Conservation (phyloP, 768 basidiomycete genomes). For the Pleurotus djamor region DNA sequence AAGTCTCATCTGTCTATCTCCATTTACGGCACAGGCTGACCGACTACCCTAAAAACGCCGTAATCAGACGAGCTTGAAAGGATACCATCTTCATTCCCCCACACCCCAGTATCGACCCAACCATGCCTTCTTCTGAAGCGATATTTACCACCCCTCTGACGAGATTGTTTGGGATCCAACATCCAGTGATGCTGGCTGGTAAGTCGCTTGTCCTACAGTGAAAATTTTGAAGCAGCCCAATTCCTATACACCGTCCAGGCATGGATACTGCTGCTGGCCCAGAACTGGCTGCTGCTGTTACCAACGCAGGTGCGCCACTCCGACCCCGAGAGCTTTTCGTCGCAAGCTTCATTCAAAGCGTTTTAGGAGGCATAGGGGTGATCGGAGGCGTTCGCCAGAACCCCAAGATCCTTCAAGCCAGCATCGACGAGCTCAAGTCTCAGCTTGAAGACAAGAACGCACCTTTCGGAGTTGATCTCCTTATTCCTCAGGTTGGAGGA, state of each 20-base stretch:
- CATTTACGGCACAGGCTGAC: neutral
- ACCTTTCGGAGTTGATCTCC: conserved; percentile 80
- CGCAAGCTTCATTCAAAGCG: neutral
- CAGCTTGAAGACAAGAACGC: conserved; percentile 72
- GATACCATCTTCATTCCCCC: no score
- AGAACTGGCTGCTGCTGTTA: conserved; percentile 83
- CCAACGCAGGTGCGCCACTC: conserved; percentile 62
- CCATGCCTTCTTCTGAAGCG: conserved; percentile 64
- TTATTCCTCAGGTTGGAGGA: conserved; percentile 81
- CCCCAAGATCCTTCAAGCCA: conserved; percentile 64
- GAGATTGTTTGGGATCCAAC: conserved; percentile 71
- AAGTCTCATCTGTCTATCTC: no score
- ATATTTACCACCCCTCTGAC: conserved; percentile 75
- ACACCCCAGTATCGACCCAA: neutral
- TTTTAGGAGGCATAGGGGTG: conserved; percentile 71
- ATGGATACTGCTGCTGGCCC: conserved; percentile 91
- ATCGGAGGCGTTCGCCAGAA: conserved; percentile 80
- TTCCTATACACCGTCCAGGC: conserved; percentile 23
- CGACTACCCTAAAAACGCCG: no score
- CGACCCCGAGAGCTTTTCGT: neutral
- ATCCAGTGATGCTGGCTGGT: conserved; percentile 84
- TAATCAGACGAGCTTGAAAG: no score
- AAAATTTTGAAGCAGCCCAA: neutral
- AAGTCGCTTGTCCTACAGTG: conserved; percentile 19
- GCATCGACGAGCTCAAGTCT: conserved; percentile 72